phyloP scores from a whole-genome alignment of 768 basidiomycete genomes.

The Tylopilus balloui region DNA sequence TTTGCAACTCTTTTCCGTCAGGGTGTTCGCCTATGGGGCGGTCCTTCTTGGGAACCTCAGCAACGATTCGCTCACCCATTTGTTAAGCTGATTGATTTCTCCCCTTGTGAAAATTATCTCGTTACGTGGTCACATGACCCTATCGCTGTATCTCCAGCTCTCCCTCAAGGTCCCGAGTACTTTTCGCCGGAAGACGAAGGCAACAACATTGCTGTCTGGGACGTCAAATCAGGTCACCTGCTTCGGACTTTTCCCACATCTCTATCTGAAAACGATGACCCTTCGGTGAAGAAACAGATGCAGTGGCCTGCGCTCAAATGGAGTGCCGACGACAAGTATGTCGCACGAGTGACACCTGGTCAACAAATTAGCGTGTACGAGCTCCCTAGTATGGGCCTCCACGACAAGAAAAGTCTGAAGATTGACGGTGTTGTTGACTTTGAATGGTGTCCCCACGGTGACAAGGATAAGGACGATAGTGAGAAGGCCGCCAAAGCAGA shows the following conservation, averaged over 20 bases:
- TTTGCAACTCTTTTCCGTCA: slow-evolving; percentile 91
- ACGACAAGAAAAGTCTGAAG: slow-evolving; percentile 96
- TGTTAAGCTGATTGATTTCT: slow-evolving; percentile 95
- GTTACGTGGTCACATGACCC: slow-evolving; percentile 98
- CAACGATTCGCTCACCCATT: slow-evolving; percentile 93
- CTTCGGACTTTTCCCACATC: slow-evolving; percentile 86
- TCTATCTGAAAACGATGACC: slow-evolving; percentile 52
- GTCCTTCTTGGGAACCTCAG: slow-evolving; percentile 81
- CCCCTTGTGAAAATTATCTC: slow-evolving; percentile 92
- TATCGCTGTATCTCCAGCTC: slow-evolving; percentile 78
- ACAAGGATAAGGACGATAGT: slow-evolving; percentile 76
- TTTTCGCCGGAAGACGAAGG: slow-evolving; percentile 95
- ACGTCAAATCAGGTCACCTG: slow-evolving; percentile 88
- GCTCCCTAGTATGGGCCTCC: slow-evolving; percentile 87
- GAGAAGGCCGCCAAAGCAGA: slow-evolving; percentile 39
- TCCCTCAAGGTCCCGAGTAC: slow-evolving; percentile 75
- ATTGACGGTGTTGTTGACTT: slow-evolving; percentile 97
- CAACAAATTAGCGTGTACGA: slow-evolving; percentile 97
- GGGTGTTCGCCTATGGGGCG: slow-evolving; percentile 95
- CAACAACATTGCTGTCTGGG: slow-evolving; percentile 97
- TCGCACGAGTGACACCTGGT: slow-evolving; percentile 83
- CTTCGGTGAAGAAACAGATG: slow-evolving; percentile 70
- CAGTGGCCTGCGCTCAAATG: slow-evolving; percentile 96
- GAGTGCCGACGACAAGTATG: slow-evolving; percentile 95
- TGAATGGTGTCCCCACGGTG: slow-evolving; percentile 95